phyloP scores from a whole-genome alignment of 2,329 filamentous ascomycete genomes.

The Stachybotrys echinatus region DNA sequence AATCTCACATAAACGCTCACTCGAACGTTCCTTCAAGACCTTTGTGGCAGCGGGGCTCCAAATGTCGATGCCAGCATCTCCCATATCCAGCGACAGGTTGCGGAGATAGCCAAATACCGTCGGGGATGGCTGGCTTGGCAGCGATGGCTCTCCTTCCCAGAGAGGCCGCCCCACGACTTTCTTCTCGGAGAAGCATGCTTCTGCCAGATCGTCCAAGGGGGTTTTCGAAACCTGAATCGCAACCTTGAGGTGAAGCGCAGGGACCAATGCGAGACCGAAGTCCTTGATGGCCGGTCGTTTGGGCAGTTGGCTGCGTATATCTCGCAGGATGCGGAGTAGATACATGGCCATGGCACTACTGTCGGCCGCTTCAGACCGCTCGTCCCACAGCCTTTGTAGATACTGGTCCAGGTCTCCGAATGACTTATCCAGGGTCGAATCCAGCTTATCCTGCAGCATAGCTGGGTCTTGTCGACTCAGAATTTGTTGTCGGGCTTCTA shows the following conservation, averaged over 20 bases:
- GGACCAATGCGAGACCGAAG: slow-evolving; percentile 58
- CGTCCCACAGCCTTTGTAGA: slow-evolving; percentile 44
- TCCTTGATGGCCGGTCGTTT: slow-evolving; percentile 39
- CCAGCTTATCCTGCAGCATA: slow-evolving; percentile 54
- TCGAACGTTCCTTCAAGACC: slow-evolving; percentile 55
- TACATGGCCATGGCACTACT: slow-evolving; percentile 56
- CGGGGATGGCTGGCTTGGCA: slow-evolving; percentile 77
- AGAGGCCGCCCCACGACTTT: slow-evolving; percentile 58
- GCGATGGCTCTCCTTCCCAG: slow-evolving; percentile 72
- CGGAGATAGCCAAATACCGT: slow-evolving; percentile 67
- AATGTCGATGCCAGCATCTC: slow-evolving; percentile 65
- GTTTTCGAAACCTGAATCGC: slow-evolving; percentile 45
- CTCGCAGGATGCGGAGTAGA: slow-evolving; percentile 67
- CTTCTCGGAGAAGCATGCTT: slow-evolving; percentile 35
- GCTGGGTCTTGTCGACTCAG: slow-evolving; percentile 70
- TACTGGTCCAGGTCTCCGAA: slow-evolving; percentile 55
- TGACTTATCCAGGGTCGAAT: slow-evolving; percentile 48
- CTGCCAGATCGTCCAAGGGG: slow-evolving; percentile 43
- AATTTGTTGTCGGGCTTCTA: slow-evolving; percentile 59
- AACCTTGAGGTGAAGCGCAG: slow-evolving; percentile 58
- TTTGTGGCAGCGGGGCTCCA: slow-evolving; percentile 69
- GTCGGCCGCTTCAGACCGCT: slow-evolving; percentile 38
- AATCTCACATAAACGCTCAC: slow-evolving; percentile 40
- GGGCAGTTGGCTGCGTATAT: slow-evolving; percentile 64
- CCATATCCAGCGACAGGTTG: slow-evolving; percentile 62